phyloP scores from a whole-genome alignment of 2,329 filamentous ascomycete species.

The Ophiostoma quercus region DNA sequence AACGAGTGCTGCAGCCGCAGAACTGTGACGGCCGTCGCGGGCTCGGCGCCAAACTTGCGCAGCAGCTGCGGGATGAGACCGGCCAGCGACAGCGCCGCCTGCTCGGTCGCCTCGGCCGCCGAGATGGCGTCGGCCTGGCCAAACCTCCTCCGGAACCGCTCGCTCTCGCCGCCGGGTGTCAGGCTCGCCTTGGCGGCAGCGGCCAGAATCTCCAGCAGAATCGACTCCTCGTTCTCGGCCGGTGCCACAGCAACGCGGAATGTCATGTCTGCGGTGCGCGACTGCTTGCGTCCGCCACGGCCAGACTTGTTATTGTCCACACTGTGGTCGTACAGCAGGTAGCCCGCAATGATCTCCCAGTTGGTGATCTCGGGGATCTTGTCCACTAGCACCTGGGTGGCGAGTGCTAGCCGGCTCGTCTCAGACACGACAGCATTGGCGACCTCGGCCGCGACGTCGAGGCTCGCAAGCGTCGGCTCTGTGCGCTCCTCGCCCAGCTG shows the following conservation, averaged over 20 bases:
- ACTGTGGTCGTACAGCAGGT: slow-evolving; percentile 88
- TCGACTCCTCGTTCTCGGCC: slow-evolving; percentile 69
- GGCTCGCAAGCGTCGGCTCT: slow-evolving; percentile 29
- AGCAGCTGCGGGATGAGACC: slow-evolving; percentile 75
- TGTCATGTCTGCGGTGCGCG: slow-evolving; percentile 47
- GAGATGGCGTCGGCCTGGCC: slow-evolving; percentile 39
- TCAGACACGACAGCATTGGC: slow-evolving; percentile 59
- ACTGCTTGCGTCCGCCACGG: slow-evolving; percentile 26
- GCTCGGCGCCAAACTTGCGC: slow-evolving; percentile 88
- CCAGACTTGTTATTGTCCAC: slow-evolving; percentile 37
- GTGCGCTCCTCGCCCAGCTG: slow-evolving; percentile 50
- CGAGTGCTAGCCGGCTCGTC: slow-evolving; percentile 71
- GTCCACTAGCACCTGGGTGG: slow-evolving; percentile 79
- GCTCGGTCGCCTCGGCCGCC: slow-evolving; percentile 62
- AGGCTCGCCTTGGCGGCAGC: slow-evolving; percentile 73
- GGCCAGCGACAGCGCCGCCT: slow-evolving; percentile 71
- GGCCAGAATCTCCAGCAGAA: slow-evolving; percentile 81
- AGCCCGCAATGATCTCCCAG: slow-evolving; percentile 86
- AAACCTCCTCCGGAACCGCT: slow-evolving; percentile 52
- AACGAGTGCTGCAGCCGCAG: slow-evolving; percentile 80
- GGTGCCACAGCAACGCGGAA: slow-evolving; percentile 71
- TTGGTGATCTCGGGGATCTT: slow-evolving; percentile 73
- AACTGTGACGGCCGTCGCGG: slow-evolving; percentile 78
- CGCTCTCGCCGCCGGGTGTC: slow-evolving; percentile 57
- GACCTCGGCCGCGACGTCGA: slow-evolving; percentile 38